Evolutionary conservation across 169 alveolate genomes (phyloP), one percentile per base, ranked within the genome.

Genomic region (Eimeria maxima): DNA sequence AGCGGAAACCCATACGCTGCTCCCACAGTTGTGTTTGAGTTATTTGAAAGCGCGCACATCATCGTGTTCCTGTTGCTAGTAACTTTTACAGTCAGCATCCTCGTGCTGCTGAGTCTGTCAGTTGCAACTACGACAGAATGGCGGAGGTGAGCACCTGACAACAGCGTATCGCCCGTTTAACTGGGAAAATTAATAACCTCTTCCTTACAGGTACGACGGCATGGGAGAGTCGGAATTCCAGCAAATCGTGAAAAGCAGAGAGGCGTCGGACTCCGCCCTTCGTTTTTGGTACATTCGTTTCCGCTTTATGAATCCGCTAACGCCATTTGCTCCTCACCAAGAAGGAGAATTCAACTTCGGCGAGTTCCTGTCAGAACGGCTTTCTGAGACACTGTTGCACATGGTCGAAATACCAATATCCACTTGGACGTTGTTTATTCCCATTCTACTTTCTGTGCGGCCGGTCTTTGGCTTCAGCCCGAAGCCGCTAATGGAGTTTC

Each of bases 1-100:
- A 86, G 91, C 71, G 93, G 92, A 33, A 89, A 95, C 86, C 96
- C 96, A 22, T 89, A 95, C 57, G 92, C 96, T 11, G 94, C 96
- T 42, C 96, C 96, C 4, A 95, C 96, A 0, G 87, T 86, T 57
- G n/a, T 95, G n/a, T 95, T 76, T 67, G 95, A 87, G 83, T 80
- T 95, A 65, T 73, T 95, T 74, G 96, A 95, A 69, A 57, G 80
- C 44, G 96, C 71, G 24, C 96, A 95, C 86, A 63, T 95, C 74
- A 55, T 83, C 24, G 95, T 95, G 14, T 95, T 95, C 50, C 38
- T 95, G 27, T 63, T 95, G 63, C 50, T 95, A 81, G 95, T 95
- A 24, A 57, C 88, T 18, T 95, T 76, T 84, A 33, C 65, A 10
- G 63, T 42, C 67, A 55, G 65, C 45, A 53, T 87, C 38, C 84